Conservation (phyloP, 495 filamentous ascomycete species). For the Hypoxylon perforatum region DNA sequence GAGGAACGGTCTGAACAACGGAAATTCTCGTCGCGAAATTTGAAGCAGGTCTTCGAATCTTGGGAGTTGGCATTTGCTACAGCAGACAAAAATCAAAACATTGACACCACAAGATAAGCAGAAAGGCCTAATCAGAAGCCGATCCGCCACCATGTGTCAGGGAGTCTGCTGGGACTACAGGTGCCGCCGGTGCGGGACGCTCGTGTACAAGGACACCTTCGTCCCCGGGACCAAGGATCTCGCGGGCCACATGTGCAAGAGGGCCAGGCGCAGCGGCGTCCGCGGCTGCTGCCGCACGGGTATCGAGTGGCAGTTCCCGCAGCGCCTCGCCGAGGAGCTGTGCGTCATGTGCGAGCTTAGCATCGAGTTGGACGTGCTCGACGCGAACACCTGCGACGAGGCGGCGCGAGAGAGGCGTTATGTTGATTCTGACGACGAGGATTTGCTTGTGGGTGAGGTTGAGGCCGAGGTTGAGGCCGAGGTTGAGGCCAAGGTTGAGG, state of each 20-base stretch:
- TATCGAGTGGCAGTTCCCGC: constrained; percentile 9
- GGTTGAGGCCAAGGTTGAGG: not conserved
- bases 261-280: constrained; percentile 7
- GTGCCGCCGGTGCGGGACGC: constrained; percentile 22
- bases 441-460: not conserved
- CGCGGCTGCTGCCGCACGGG: constrained; percentile 38
- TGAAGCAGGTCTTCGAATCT: constrained; percentile 16
- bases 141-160: constrained; percentile 36
- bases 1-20: not conserved
- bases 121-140: not conserved
- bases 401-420: not conserved
- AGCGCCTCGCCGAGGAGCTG: constrained; percentile 11
- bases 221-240: too few species aligned
- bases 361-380: not conserved
- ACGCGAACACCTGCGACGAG: constrained; percentile 16
- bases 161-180: constrained; percentile 14
- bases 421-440: not conserved
- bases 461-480: constrained; percentile 7
- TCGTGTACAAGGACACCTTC: constrained; percentile 11
- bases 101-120: not conserved
- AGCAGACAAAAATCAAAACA: constrained; percentile 3
- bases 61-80: constrained; percentile 5
- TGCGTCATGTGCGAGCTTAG: constrained; percentile 39
- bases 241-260: constrained; percentile 34
- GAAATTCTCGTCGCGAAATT: not conserved